Evolutionary conservation across 208 protist genomes (phyloP).

Genomic region (Acanthamoeba triangularis): DNA sequence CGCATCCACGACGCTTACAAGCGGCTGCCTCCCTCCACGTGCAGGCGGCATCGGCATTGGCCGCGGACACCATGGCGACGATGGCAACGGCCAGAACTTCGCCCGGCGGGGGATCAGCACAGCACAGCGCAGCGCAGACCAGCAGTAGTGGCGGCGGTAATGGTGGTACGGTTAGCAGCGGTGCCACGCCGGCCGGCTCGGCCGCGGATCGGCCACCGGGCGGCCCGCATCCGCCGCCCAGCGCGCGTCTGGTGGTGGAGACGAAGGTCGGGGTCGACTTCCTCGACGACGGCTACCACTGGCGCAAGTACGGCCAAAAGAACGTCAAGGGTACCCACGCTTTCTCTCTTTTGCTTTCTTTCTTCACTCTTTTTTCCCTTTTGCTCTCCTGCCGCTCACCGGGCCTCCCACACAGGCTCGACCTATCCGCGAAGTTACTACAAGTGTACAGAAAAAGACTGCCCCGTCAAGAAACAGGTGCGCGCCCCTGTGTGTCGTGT

Average conservation of each 20-base stretch:
- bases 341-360: background rate
- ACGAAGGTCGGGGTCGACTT: constrained; percentile 73
- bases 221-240: background rate
- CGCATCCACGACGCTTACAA: background rate
- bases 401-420: background rate
- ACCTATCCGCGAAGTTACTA: constrained; percentile 61
- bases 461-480: constrained; percentile 74
- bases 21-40: too few species aligned
- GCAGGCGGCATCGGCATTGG: constrained; percentile 4
- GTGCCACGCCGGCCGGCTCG: background rate
- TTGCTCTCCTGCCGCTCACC: too few species aligned
- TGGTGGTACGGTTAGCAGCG: background rate
- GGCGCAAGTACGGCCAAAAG: constrained; percentile 77
- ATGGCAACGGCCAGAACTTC: background rate
- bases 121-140: background rate
- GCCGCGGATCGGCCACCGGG: background rate
- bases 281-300: constrained; percentile 74
- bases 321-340: constrained; percentile 67
- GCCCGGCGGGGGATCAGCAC: background rate
- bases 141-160: background rate
- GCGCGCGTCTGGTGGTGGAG: constrained; percentile 42
- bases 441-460: constrained; percentile 76
- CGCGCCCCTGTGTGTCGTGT: background rate
- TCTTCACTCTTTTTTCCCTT: too few species aligned
- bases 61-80: constrained; percentile 12